Base-by-base conservation (phyloP, 176 grass and related monocot genomes). In the Aegilops bicornis region DNA sequence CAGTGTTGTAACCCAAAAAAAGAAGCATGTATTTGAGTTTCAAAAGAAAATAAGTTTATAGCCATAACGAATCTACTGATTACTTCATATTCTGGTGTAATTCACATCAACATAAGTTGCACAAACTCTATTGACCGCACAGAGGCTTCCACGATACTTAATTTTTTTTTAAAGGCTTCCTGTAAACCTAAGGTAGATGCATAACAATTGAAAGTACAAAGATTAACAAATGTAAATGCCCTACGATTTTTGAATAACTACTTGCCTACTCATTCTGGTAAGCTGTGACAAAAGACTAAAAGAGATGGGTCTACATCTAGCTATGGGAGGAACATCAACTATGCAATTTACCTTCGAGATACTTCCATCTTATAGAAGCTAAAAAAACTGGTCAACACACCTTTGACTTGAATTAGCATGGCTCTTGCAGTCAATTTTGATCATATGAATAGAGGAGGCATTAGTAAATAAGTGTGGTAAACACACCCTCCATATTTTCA, bases 401-500 rank as follows among this genome's bases (percentile, higher is more conserved):
- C 43, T 47, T 47, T 47, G 43, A 47, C 43, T 47, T 47, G 43
- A 47, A 47, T 47, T 47, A 47, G 43, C 43, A 47, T 47, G 43
- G 43, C 43, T 47, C 43, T 47, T 47, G 12, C 12, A 10, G 36
- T 39, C 6, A 39, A 39, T 39, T 39, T 39, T 39, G 36, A 8
- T 39, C 36, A 7, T 7, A 39, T 39, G 7, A 39, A 39, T 1
- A 39, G 36, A 8, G 36, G 36, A 39, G 36, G 36, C 36, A 39
- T 39, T 7, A 39, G 36, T 39, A 39, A 8, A 39, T 39, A 39
- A 39, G 36, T 39, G 36, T 39, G 36, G 36, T 8, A 39, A 8
- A 8, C 36, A 39, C 8, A 39, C 36, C 36, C 7, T 98, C 93
- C 91, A 91, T 85, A 92, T 98, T 83, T 98, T 93, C 24, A 90